Evolutionary conservation across 768 basidiomycete species (phyloP).

Genomic region (Boletus sp.): DNA sequence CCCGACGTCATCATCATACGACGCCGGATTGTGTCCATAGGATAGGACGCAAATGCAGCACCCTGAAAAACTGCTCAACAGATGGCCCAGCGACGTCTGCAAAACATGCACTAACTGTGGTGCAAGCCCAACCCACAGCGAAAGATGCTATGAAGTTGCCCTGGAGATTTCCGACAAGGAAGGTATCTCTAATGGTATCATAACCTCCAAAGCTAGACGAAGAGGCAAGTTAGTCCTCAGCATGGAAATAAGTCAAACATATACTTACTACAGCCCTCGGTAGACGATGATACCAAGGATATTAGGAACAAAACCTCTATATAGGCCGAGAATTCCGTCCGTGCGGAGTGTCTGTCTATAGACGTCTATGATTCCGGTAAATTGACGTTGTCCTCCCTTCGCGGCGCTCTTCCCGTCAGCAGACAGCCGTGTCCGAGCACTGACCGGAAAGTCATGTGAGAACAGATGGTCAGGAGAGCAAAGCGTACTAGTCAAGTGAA

Average conservation of each 20-base stretch:
- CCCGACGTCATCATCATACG: conserved; percentile 51
- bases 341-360: conserved; percentile 42
- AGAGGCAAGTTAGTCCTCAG: neutral
- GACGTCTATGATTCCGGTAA: conserved; percentile 40
- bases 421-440: conserved; percentile 42
- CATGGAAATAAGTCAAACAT: neutral
- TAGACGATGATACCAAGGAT: conserved; percentile 44
- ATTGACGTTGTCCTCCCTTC: conserved; percentile 42
- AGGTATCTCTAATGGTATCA: conserved; percentile 38
- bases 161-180: conserved; percentile 38
- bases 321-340: conserved; percentile 42
- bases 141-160: conserved; percentile 44
- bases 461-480: neutral
- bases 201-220: conserved; percentile 41
- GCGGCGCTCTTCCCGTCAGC: conserved; percentile 38
- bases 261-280: conserved; percentile 42
- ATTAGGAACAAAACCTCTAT: conserved; percentile 42
- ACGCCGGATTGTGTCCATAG: conserved; percentile 44
- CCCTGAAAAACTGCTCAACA: conserved; percentile 22
- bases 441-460: conserved; percentile 7
- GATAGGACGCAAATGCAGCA: conserved; percentile 41
- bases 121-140: conserved; percentile 39
- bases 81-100: neutral
- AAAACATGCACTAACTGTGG: conserved; percentile 32
- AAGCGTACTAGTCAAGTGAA: conserved; percentile 43